Evolutionary conservation across 179 eudicot species (phyloP), one percentile per base, ranked within the genome.

Genomic region (Beta lomatogona): DNA sequence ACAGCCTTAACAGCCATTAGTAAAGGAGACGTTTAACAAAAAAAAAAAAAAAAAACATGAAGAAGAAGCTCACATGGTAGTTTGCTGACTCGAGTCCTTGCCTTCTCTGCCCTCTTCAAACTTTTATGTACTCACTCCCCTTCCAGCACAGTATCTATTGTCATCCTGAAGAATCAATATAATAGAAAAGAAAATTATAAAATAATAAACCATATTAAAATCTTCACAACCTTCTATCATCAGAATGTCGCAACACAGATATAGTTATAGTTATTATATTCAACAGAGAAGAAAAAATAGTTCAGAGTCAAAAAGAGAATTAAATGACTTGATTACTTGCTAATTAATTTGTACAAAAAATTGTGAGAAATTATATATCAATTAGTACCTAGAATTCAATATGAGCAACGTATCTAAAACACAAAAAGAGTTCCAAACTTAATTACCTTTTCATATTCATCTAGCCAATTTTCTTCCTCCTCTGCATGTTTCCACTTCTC

Each of bases 391-490:
- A 54, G 9, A 44, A 3, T 22, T 53, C 16, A 4, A n/a, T 13
- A 22, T 67, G 31, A 67, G 41, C 41, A 67, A 6, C 53, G 25
- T 59, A 31, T n/a, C 9, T 2, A 22, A 31, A 74, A 28, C 16
- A 6, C 48, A 16, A 59, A 25, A 70, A 8, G 6, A n/a, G 19
- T 48, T 61, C 11, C 4, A n/a, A 22, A 14, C 12, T 78, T 31
- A n/a, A n/a, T 77, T 89, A 94, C 97, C 93, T 89, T 90, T 85
- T 93, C 95, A 82, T 94, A 94, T 84, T 88, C 92, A 81, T 91
- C 97, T 70, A 94, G 94, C 98, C 98, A 94, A 72, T 31, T 89
- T 84, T 93, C 98, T 85, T 94, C 98, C 77, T 92, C 92, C 74
- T 86, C 84, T 25, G 94, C 97, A 85, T 84, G 89, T 80, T 79